phyloP scores from a whole-genome alignment of 2,329 filamentous ascomycete genomes.

The Ceratocystis ficicola region DNA sequence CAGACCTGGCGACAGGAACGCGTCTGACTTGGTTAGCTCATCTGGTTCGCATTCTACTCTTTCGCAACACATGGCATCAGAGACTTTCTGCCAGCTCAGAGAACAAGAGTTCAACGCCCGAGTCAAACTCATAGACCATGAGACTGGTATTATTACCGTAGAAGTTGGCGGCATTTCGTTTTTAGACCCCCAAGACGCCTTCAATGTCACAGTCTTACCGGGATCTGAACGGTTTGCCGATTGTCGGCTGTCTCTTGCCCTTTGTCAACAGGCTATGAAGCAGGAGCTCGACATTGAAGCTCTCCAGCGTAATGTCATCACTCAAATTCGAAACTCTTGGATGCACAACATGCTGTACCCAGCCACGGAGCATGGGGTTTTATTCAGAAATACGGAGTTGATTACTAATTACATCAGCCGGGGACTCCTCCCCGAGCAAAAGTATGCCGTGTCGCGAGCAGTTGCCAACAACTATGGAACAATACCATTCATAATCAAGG shows the following conservation, averaged over 20 bases:
- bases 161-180: neutral
- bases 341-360: slow-evolving; percentile 6
- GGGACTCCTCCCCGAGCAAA: neutral
- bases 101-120: neutral
- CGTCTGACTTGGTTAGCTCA: neutral
- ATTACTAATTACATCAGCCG: neutral
- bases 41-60: neutral
- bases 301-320: neutral
- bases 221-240: neutral
- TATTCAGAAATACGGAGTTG: neutral
- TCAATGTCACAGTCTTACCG: neutral
- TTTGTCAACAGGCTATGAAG: neutral
- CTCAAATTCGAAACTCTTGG: neutral
- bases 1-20: neutral
- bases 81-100: neutral
- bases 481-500: slow-evolving; percentile 1
- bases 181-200: neutral
- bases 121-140: neutral
- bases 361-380: neutral
- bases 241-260: neutral
- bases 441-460: neutral
- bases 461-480: slow-evolving; percentile 7
- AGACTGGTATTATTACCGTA: neutral
- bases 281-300: neutral
- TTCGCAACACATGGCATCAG: neutral